Conservation (phyloP, 2,329 filamentous ascomycete species). For the Fusarium tuaranense region DNA sequence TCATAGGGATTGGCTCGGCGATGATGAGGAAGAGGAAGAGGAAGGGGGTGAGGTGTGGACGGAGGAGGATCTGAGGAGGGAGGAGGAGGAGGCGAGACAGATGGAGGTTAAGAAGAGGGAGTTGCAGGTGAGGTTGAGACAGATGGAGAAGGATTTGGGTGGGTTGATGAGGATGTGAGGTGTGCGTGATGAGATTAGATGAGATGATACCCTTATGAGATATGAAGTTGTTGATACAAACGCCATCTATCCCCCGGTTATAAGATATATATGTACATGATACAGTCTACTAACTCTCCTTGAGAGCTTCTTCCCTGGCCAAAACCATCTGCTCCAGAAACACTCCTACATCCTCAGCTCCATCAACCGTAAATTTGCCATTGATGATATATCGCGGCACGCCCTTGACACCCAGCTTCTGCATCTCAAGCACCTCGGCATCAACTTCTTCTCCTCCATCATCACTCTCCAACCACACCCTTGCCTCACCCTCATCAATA, state of each 20-base stretch:
- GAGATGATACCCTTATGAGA: constrained; percentile 35
- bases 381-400: constrained; percentile 84
- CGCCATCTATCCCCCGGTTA: not conserved
- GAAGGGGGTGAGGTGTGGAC: constrained; percentile 66
- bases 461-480: constrained; percentile 64
- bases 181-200: not conserved
- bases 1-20: constrained; percentile 68
- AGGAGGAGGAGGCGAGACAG: constrained; percentile 74
- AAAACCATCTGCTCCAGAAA: constrained; percentile 76
- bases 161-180: constrained; percentile 65
- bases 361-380: constrained; percentile 73
- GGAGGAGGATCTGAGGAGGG: constrained; percentile 74
- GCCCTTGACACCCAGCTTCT: constrained; percentile 66
- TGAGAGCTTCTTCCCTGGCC: constrained; percentile 50
- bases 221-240: constrained; percentile 5
- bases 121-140: constrained; percentile 62
- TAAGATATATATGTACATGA: not conserved
- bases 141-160: constrained; percentile 68
- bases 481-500: constrained; percentile 63
- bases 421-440: constrained; percentile 64
- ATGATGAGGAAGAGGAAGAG: constrained; percentile 65
- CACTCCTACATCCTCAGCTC: constrained; percentile 76
- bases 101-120: constrained; percentile 68
- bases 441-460: constrained; percentile 69
- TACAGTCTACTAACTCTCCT: not conserved